Base-by-base conservation (phyloP, 176 grass and related monocot genomes). In the Tuctoria greenei region DNA sequence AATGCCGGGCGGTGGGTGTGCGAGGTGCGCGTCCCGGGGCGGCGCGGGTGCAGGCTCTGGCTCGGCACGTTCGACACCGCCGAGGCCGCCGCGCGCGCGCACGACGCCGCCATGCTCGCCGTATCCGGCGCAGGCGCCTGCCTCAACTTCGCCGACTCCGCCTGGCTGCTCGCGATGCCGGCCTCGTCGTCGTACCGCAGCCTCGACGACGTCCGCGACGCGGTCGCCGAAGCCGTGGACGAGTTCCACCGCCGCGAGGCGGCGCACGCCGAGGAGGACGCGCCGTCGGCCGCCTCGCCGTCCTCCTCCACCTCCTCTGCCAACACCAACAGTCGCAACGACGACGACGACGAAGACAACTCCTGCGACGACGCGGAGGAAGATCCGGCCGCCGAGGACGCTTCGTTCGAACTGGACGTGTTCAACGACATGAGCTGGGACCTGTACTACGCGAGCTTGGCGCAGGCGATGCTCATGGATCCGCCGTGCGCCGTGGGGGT, bases 51-150 rank as follows among this genome's bases (percentile, higher is more conserved):
- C 40, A 57, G 76, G 52, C 92, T 97, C 47, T 97, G 94, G 94
- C 88, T 97, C 16, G 91, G 91, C 21, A 93, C 91, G 8, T 97
- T 89, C 81, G 64, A 78, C 63, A 88, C 81, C 58, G 88, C 88
- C 46, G 94, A 93, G 68, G 24, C 51, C 60, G 90, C 90, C 0
- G 86, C 90, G 2, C 58, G 83, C 36, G 90, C 80, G 1, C 80
- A 89, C 78, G 90, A 89, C 40, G 80, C 85, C 7, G 86, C 90
- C 10, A 62, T 70, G 25, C 82, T 93, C 75, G 83, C 75, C 45
- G 7, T 93, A 10, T 28, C 44, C 21, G 61, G 75, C 34, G 13
- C 45, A 0, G 73, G 28, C n/a, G 34, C 46, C 0, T 66, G 75
- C 61, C 61, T 77, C 75, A 77, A 77, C 46, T 77, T 77, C 75